A percentile compares a stretch with the other conserved stretches of the same genome.
These are phyloP conservation scores for Quercus phellos DNA, from an alignment of 331 rosid species.

Conservation along the genomic window DNA sequence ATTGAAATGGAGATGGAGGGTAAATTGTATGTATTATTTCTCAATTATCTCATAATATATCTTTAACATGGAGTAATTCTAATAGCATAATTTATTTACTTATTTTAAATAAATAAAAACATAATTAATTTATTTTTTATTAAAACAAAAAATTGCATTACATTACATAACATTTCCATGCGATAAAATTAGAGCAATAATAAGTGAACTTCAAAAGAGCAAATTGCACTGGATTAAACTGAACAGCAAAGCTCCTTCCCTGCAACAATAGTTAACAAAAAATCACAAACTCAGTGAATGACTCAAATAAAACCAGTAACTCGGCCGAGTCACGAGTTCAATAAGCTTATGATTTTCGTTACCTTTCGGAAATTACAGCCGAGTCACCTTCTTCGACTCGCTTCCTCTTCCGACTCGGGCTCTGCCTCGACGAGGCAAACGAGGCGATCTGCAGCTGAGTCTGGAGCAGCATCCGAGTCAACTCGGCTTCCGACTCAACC, in stretches of 20 bases:
- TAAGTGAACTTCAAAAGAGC: constrained; percentile 9
- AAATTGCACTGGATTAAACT: constrained; percentile 29
- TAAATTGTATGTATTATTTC: no score
- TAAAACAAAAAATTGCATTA: background rate
- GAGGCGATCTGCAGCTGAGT: constrained; percentile 38
- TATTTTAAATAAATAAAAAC: no score
- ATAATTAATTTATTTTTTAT: background rate
- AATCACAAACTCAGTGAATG: constrained; percentile 5
- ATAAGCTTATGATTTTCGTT: background rate
- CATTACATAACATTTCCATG: background rate
- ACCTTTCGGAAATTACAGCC: constrained; percentile 19
- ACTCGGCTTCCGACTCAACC: constrained; percentile 31
- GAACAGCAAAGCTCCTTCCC: constrained; percentile 21
- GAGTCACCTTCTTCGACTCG: constrained; percentile 17
- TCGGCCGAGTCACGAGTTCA: background rate
- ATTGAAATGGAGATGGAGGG: no score
- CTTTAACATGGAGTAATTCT: no score
- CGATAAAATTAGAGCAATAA: background rate
- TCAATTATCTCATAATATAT: no score
- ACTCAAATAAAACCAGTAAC: background rate
- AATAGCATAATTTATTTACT: no score
- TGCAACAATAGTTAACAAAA: constrained; percentile 3
- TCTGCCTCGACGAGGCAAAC: constrained; percentile 21
- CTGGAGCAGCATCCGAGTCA: constrained; percentile 31
- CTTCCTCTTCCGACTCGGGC: constrained; percentile 30